These are phyloP conservation scores for Besnoitia besnoiti DNA, from an alignment of 169 alveolate species.

Conservation along the genomic window DNA sequence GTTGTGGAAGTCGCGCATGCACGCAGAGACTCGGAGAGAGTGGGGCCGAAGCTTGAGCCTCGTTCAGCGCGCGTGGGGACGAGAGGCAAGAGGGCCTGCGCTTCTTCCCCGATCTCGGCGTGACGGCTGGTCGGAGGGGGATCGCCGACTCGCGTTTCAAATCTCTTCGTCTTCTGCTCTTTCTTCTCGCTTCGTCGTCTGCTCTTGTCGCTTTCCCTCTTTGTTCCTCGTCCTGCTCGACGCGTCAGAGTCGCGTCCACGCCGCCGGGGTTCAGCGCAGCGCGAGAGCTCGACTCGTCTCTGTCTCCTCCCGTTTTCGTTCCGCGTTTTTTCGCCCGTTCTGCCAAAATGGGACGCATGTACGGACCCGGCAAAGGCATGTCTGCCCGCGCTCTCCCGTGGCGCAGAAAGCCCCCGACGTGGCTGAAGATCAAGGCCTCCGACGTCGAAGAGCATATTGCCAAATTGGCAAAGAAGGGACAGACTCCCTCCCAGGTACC, in stretches of 20 bases:
- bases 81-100: neutral
- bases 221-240: neutral
- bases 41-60: neutral
- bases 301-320: neutral
- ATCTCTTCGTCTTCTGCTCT: neutral
- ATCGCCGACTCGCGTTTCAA: neutral
- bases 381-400: slow-evolving; percentile 95
- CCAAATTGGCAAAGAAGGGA: slow-evolving; percentile 98
- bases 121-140: neutral
- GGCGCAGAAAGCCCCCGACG: slow-evolving; percentile 96
- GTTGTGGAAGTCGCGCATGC: neutral
- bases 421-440: slow-evolving; percentile 96
- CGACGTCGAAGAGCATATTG: slow-evolving; percentile 93
- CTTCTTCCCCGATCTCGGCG: neutral
- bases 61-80: neutral
- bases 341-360: slow-evolving; percentile 91
- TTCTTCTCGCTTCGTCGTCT: neutral
- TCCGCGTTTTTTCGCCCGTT: neutral
- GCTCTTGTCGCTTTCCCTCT: neutral
- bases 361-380: slow-evolving; percentile 92
- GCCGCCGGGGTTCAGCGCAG: too few relatives aligned
- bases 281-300: neutral
- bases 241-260: neutral
- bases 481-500: slow-evolving; percentile 92
- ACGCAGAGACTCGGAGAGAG: neutral